Conservation (phyloP, 352 stramenopile genomes). For the Phytophthora tentaculata region DNA sequence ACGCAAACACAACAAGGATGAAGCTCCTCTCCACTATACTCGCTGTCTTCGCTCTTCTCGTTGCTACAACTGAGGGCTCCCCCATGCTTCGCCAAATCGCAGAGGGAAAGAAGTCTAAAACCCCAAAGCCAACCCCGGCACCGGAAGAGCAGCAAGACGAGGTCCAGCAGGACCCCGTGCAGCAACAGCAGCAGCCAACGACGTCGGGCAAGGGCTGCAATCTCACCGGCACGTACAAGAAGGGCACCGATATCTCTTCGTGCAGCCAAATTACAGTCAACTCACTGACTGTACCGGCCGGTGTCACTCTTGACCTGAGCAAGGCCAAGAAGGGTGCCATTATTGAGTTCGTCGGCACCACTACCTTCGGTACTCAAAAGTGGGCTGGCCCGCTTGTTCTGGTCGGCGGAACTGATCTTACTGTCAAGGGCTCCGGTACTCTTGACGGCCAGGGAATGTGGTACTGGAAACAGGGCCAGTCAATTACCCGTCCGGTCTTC, state of each 20-base stretch:
- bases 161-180: background rate
- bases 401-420: slow-evolving; percentile 32
- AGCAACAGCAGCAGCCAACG: slow-evolving; percentile 5
- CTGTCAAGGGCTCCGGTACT: slow-evolving; percentile 32
- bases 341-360: slow-evolving; percentile 43
- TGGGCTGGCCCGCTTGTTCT: slow-evolving; percentile 42
- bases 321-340: slow-evolving; percentile 33
- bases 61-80: slow-evolving; percentile 13
- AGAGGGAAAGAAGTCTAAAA: slow-evolving; percentile 16
- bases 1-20: slow-evolving; percentile 2
- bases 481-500: slow-evolving; percentile 40
- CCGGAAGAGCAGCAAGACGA: slow-evolving; percentile 12
- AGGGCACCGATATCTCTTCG: slow-evolving; percentile 25
- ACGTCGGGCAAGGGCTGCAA: slow-evolving; percentile 17
- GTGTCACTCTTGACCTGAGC: slow-evolving; percentile 45
- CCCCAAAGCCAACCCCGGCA: background rate
- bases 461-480: slow-evolving; percentile 47
- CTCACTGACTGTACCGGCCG: slow-evolving; percentile 35
- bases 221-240: slow-evolving; percentile 29
- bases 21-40: slow-evolving; percentile 16
- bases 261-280: slow-evolving; percentile 33
- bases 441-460: slow-evolving; percentile 44
- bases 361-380: slow-evolving; percentile 39
- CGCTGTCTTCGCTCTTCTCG: slow-evolving; percentile 15
- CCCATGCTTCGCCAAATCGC: slow-evolving; percentile 22